A percentile compares a stretch with the other conserved stretches of the same genome.
These are phyloP conservation scores for Fistulifera pelliculosa DNA, from an alignment of 108 stramenopile genomes.

Conservation along the genomic window DNA sequence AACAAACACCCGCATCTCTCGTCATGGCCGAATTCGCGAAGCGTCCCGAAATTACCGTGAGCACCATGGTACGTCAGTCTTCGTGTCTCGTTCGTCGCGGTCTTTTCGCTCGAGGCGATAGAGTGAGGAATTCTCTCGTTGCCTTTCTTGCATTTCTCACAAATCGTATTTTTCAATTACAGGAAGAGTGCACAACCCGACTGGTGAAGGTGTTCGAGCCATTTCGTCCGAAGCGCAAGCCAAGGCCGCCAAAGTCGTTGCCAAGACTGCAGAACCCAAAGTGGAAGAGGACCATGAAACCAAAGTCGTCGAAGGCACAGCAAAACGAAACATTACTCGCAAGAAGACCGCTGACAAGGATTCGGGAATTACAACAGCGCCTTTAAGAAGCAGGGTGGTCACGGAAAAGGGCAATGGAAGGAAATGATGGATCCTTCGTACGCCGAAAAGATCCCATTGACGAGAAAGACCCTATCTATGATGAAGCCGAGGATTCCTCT, in stretches of 20 bases:
- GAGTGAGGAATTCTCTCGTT: too few relatives aligned
- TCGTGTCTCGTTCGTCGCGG: not conserved
- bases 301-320: constrained; percentile 50
- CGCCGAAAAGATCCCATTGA: constrained; percentile 38
- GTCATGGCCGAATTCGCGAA: constrained; percentile 77
- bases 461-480: constrained; percentile 75
- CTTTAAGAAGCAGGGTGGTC: constrained; percentile 78
- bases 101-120: too few relatives aligned
- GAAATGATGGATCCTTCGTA: constrained; percentile 24
- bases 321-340: constrained; percentile 73
- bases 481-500: constrained; percentile 48
- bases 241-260: constrained; percentile 24
- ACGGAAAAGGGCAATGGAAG: constrained; percentile 71
- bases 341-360: constrained; percentile 60
- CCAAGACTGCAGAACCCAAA: constrained; percentile 11
- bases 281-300: constrained; percentile 33
- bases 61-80: constrained; percentile 62
- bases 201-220: constrained; percentile 58
- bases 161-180: too few relatives aligned
- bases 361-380: constrained; percentile 56
- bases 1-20: too few relatives aligned
- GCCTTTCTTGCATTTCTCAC: too few relatives aligned
- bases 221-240: constrained; percentile 55
- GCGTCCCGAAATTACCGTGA: constrained; percentile 62
- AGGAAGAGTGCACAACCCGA: constrained; percentile 81